Evolutionary conservation across 202 grass and related monocot genomes (phyloP), one percentile per base, ranked within the genome.

Genomic region (Carex arenaria): DNA sequence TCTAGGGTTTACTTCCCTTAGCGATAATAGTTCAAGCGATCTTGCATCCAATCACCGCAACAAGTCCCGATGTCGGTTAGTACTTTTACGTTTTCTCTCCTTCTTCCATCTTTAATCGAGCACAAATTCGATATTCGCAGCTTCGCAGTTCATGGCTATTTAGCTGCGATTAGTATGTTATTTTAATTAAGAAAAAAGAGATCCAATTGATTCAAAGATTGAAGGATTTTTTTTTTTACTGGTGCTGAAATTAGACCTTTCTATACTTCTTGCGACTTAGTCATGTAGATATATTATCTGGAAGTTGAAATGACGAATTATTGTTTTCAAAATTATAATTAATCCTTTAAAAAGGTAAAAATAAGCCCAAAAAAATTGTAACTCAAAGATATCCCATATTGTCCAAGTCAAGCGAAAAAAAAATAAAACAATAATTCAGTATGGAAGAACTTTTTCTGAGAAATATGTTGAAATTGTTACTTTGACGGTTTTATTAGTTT

Each of bases 61-160:
- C 32, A 30, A 45, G 26, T 70, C 38, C 23, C 49, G 64, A 86
- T 86, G 84, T 81, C 84, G 76, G 84, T 86, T 14, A 86, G 84
- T 86, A 52, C 31, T 54, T 54, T 77, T 77, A 4, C 38, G 2
- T 53, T 34, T 53, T 63, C 45, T 79, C 32, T 17, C 40, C 61
- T 86, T 38, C 17, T 61, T 80, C 28, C 59, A 18, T 78, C 17
- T 70, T 79, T 63, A 30, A 56, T 18, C 14, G 26, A 77, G 72
- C 51, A n/a, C 28, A 6, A 56, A 23, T 56, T 19, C 14, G 53
- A 18, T 54, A 10, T 54, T 74, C 47, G 54, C 54, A 61, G 57
- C 57, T 61, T 61, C 54, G 23, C 26, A n/a, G 72, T 32, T 77
- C 14, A 57, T 76, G 51, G 23, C 2, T 52, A 77, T 77, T 57